phyloP scores from a whole-genome alignment of 1,284 basidiomycete genomes.

The Ceratobasidium sp. region DNA sequence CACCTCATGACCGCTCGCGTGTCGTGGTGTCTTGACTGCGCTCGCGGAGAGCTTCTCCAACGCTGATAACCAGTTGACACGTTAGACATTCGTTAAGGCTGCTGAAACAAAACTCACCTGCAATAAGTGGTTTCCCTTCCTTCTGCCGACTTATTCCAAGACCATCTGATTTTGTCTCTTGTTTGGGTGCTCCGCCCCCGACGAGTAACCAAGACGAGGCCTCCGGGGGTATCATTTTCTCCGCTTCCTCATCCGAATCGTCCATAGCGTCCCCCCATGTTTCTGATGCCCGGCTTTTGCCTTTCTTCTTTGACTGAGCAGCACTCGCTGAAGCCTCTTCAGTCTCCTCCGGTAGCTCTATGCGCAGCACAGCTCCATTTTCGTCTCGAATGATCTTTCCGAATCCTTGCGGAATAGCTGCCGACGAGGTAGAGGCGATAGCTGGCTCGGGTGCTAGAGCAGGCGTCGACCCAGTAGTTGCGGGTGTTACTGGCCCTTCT shows the following conservation, averaged over 20 bases:
- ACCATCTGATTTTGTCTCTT: background rate
- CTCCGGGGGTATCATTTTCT: constrained; percentile 31
- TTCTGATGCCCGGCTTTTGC: constrained; percentile 15
- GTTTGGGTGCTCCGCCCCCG: background rate
- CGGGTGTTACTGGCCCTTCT: constrained; percentile 51
- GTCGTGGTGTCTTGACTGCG: constrained; percentile 64
- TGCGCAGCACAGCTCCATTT: constrained; percentile 78
- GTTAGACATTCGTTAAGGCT: too few species aligned
- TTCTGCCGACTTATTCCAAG: constrained; percentile 44
- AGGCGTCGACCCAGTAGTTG: constrained; percentile 39
- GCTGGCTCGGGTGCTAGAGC: constrained; percentile 35
- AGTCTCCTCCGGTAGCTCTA: constrained; percentile 73
- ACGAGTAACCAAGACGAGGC: constrained; percentile 38
- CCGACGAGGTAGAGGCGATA: constrained; percentile 42
- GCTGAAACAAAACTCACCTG: constrained; percentile 5
- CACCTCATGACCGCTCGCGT: constrained; percentile 76
- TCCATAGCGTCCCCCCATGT: constrained; percentile 53
- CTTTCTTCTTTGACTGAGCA: constrained; percentile 41
- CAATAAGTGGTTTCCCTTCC: constrained; percentile 49
- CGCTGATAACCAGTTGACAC: constrained; percentile 52
- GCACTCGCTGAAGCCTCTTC: constrained; percentile 46
- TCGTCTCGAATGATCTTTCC: constrained; percentile 89
- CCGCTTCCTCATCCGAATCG: constrained; percentile 3
- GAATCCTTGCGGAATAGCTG: constrained; percentile 71
- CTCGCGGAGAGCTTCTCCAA: constrained; percentile 61